These are phyloP conservation scores for Podospora appendiculata DNA, from an alignment of 495 filamentous ascomycete genomes.

Conservation along the genomic window DNA sequence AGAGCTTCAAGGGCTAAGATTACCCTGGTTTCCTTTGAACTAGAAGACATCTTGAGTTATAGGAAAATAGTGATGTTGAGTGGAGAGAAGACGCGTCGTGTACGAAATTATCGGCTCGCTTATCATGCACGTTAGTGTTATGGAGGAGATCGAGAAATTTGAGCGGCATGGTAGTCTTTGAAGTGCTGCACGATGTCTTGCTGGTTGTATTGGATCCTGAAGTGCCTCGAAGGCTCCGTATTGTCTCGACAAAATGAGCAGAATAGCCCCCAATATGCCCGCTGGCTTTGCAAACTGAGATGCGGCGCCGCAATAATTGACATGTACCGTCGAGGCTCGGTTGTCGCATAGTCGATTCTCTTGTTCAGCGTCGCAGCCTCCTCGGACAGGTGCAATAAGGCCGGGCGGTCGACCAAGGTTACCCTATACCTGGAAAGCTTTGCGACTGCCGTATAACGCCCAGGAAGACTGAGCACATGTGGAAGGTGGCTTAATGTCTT, in stretches of 20 bases:
- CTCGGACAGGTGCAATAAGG: neutral
- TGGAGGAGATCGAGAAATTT: neutral
- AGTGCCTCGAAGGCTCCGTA: neutral
- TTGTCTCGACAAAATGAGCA: neutral
- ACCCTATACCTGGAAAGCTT: neutral
- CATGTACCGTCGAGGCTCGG: neutral
- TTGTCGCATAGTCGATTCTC: neutral
- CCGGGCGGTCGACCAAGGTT: neutral
- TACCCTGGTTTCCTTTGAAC: too few species aligned
- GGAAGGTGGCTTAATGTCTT: neutral
- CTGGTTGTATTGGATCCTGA: neutral
- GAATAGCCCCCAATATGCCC: neutral
- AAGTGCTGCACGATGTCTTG: constrained; percentile 1
- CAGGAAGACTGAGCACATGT: neutral
- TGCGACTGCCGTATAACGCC: neutral
- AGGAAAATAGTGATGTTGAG: too few species aligned
- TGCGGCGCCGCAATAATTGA: neutral
- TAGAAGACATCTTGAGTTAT: too few species aligned
- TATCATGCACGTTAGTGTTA: too few species aligned
- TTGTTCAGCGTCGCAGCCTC: neutral
- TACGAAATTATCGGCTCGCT: too few species aligned
- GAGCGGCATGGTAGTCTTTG: neutral
- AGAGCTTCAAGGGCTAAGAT: too few species aligned
- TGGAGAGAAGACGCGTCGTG: too few species aligned
- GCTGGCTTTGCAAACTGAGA: neutral